Percentiles rank a stretch among this genome's conserved stretches.
These are phyloP conservation scores for Leccinum incarnatum DNA, from an alignment of 768 basidiomycete species.

Conservation along the genomic window DNA sequence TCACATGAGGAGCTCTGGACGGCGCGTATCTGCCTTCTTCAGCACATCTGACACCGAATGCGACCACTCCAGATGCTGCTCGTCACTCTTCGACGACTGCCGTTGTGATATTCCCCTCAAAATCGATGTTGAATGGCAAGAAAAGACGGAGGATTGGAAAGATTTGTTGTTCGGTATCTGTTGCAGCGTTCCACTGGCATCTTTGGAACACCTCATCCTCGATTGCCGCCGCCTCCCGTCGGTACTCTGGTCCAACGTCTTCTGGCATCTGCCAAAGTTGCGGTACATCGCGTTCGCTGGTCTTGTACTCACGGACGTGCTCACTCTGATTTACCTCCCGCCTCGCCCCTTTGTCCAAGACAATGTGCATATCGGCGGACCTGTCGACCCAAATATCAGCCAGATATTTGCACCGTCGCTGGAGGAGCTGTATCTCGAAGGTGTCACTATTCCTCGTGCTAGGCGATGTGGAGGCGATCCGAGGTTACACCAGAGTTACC, in stretches of 20 bases:
- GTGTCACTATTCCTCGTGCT: background rate
- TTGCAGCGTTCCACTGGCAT: background rate
- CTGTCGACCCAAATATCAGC: background rate
- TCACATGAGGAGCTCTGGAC: too few relatives aligned
- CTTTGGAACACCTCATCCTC: background rate
- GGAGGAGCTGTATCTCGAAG: background rate
- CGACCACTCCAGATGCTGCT: background rate
- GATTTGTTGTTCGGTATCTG: background rate
- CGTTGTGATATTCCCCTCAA: slow-evolving; percentile 1
- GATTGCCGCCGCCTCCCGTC: background rate
- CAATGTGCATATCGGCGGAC: background rate
- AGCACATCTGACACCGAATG: background rate
- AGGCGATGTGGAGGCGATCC: background rate
- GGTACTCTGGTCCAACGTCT: background rate
- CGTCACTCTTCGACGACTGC: background rate
- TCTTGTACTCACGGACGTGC: background rate
- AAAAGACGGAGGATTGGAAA: background rate
- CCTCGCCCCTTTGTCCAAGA: background rate
- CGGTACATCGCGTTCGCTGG: background rate
- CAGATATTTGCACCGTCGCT: background rate
- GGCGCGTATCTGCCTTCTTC: background rate
- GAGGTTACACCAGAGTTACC: background rate
- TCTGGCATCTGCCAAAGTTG: background rate
- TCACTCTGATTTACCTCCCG: background rate
- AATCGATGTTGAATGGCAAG: background rate